Conservation (phyloP, 805 yeast genomes). For the Cephaloascus albidus region DNA sequence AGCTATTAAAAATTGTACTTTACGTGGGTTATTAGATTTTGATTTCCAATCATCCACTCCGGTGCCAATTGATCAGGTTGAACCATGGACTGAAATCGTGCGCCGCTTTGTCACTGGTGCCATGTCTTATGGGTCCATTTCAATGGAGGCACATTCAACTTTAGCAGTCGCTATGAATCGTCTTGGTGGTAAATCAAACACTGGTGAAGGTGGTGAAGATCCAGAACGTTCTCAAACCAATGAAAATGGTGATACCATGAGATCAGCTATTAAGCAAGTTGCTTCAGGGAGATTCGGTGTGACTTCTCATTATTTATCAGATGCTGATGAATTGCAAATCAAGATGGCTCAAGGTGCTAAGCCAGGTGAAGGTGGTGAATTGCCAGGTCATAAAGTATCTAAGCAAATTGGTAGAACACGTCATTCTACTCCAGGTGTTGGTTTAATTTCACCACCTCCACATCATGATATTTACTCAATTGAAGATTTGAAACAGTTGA, state of each 20-base stretch:
- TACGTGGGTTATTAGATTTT: conserved; percentile 88
- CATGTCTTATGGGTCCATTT: conserved; percentile 97
- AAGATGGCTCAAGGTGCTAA: conserved; percentile 99
- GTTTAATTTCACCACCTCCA: conserved; percentile 96
- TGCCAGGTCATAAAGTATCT: conserved; percentile 90
- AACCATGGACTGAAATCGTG: conserved; percentile 99
- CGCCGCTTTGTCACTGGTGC: conserved; percentile 99
- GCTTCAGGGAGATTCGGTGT: conserved; percentile 99
- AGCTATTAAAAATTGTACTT: conserved; percentile 85
- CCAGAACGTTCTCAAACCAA: conserved; percentile 75
- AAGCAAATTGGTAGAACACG: conserved; percentile 86
- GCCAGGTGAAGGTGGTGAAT: conserved; percentile 99
- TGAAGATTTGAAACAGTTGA: conserved; percentile 94
- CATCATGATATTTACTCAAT: conserved; percentile 98
- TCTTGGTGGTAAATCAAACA: conserved; percentile 93
- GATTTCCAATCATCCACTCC: conserved; percentile 64
- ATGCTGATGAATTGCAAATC: conserved; percentile 95
- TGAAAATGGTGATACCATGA: conserved; percentile 92
- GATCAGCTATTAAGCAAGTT: conserved; percentile 97
- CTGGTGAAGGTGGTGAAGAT: conserved; percentile 99
- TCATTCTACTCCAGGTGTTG: conserved; percentile 95
- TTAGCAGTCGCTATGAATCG: conserved; percentile 98
- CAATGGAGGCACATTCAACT: conserved; percentile 97
- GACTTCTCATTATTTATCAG: conserved; percentile 86
- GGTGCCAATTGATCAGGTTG: conserved; percentile 95